These are phyloP conservation scores for Blastobotrys serpentis DNA, from an alignment of 1,139 yeast genomes.

Conservation along the genomic window DNA sequence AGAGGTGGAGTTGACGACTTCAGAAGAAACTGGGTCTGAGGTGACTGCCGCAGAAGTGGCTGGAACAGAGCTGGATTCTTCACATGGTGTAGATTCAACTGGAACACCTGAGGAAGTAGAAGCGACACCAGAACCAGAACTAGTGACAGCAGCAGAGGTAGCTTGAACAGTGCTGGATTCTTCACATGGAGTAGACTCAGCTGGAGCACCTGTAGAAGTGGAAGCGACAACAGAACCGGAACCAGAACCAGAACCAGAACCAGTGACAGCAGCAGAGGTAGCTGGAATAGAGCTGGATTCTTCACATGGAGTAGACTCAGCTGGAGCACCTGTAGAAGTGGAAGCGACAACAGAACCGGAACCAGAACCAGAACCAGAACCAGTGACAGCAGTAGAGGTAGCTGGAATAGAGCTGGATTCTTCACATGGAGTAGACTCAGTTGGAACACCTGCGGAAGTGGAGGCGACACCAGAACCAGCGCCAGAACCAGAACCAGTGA, in stretches of 20 bases:
- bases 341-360: background rate
- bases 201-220: background rate
- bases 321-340: background rate
- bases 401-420: too few species aligned
- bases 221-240: background rate
- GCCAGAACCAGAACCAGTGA: background rate
- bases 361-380: background rate
- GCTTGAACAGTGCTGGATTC: too few species aligned
- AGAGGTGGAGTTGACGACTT: background rate
- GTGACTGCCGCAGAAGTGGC: background rate
- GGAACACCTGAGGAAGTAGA: background rate
- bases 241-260: background rate
- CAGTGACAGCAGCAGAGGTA: background rate
- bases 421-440: too few species aligned
- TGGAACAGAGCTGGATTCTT: background rate
- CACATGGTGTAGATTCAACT: background rate
- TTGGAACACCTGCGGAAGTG: background rate
- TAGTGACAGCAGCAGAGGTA: constrained; percentile 1
- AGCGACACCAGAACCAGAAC: background rate
- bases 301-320: background rate
- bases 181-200: too few species aligned
- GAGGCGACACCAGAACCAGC: background rate
- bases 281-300: background rate
- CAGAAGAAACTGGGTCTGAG: background rate
- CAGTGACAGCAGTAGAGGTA: background rate